A percentile compares a stretch with the other conserved stretches of the same genome.
Evolutionary conservation across 352 stramenopile genomes (phyloP).

Genomic region (Phytopythium vexans): DNA sequence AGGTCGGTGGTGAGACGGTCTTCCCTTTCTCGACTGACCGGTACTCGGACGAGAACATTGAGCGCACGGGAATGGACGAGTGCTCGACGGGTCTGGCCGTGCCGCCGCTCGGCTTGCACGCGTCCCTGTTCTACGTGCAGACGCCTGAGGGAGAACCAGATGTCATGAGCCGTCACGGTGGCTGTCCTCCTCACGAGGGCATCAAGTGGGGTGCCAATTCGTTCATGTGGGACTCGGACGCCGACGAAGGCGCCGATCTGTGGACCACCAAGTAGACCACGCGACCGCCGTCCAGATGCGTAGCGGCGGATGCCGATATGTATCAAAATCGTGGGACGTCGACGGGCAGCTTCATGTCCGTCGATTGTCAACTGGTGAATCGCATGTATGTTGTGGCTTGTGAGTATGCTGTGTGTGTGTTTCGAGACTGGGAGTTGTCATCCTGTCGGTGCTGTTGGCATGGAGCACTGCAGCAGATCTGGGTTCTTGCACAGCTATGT

Average conservation of each 20-base stretch:
- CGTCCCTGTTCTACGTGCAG: slow-evolving; percentile 84
- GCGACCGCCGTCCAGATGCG: too few relatives aligned
- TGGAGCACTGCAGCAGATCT: too few relatives aligned
- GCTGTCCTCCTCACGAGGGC: slow-evolving; percentile 82
- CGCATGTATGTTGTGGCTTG: too few relatives aligned
- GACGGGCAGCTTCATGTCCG: too few relatives aligned
- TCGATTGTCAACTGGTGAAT: too few relatives aligned
- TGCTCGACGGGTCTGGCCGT: slow-evolving; percentile 76
- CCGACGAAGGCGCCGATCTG: slow-evolving; percentile 73
- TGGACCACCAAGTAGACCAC: slow-evolving; percentile 86
- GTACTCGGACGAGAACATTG: slow-evolving; percentile 64
- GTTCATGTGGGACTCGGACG: slow-evolving; percentile 87
- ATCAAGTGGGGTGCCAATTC: slow-evolving; percentile 84
- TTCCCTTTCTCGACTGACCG: slow-evolving; percentile 90
- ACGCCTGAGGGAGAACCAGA: slow-evolving; percentile 70
- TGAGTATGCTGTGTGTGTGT: too few relatives aligned
- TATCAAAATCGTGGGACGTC: too few relatives aligned
- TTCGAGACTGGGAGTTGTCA: too few relatives aligned
- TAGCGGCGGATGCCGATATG: too few relatives aligned
- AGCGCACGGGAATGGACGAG: slow-evolving; percentile 75
- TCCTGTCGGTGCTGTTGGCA: too few relatives aligned
- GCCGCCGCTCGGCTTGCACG: slow-evolving; percentile 61
- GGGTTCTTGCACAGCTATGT: too few relatives aligned
- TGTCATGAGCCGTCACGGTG: slow-evolving; percentile 75
- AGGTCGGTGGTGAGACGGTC: slow-evolving; percentile 95